These are phyloP conservation scores for Aureobasidium sp. DNA, from an alignment of 2,329 filamentous ascomycete genomes.

Conservation along the genomic window DNA sequence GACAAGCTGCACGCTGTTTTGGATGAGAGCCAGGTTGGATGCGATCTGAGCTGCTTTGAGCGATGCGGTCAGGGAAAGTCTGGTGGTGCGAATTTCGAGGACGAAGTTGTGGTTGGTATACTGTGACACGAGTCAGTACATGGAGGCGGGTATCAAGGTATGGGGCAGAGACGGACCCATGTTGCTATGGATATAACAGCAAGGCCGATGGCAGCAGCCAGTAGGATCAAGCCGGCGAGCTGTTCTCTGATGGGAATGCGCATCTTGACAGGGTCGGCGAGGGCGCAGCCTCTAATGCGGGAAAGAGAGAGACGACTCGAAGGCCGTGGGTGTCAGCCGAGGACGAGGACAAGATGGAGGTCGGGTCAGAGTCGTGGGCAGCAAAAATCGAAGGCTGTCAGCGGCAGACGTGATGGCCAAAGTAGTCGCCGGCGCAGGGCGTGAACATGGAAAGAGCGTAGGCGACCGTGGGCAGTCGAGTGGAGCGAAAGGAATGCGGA, in stretches of 20 bases:
- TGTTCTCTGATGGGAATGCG: slow-evolving; percentile 82
- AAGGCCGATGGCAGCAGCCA: slow-evolving; percentile 65
- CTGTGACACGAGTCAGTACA: slow-evolving; percentile 24
- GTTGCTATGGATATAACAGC: slow-evolving; percentile 73
- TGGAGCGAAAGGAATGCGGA: not conserved
- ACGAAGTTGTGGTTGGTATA: slow-evolving; percentile 55
- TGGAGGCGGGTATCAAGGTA: not conserved
- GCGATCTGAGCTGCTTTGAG: slow-evolving; percentile 77
- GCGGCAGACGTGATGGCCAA: not conserved
- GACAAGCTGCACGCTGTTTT: slow-evolving; percentile 64
- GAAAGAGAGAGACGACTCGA: not conserved
- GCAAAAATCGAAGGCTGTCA: not conserved
- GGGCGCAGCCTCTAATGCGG: not conserved
- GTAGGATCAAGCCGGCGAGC: slow-evolving; percentile 68
- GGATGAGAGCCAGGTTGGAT: slow-evolving; percentile 68
- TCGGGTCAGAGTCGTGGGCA: not conserved
- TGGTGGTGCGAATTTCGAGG: slow-evolving; percentile 42
- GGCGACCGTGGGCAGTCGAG: not conserved
- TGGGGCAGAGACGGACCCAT: slow-evolving; percentile 28
- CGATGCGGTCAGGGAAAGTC: slow-evolving; percentile 69
- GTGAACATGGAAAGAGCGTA: not conserved
- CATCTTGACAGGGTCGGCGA: slow-evolving; percentile 46
- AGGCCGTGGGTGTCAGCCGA: not conserved
- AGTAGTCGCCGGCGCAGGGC: slow-evolving; percentile 5
- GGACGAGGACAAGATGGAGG: not conserved